Evolutionary conservation across 139 green algal species (phyloP).

Genomic region (Asterochloris sp.): DNA sequence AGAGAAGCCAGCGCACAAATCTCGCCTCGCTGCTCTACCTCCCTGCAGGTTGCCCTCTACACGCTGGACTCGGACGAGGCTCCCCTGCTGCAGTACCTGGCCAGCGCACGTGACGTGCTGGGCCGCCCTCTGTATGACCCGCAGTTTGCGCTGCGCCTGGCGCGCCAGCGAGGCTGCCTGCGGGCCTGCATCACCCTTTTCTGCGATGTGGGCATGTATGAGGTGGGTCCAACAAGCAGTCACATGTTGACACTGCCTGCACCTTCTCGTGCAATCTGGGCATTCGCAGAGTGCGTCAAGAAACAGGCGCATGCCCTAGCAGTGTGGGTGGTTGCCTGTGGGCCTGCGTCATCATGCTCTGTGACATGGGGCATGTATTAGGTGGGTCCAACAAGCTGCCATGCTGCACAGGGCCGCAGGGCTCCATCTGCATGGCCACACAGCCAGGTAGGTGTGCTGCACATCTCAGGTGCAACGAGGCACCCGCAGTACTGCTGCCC

Average conservation of each 20-base stretch:
- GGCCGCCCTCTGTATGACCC: slow-evolving; percentile 77
- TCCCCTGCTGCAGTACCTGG: slow-evolving; percentile 69
- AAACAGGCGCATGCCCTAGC: neutral
- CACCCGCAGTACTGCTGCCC: neutral
- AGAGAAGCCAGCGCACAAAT: too few species aligned
- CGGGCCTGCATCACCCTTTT: slow-evolving; percentile 78
- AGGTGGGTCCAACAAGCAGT: slow-evolving; percentile 10
- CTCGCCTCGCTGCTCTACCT: too few species aligned
- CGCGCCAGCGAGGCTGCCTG: slow-evolving; percentile 38
- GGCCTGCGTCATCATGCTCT: neutral
- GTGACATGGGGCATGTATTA: neutral
- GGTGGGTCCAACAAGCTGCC: neutral
- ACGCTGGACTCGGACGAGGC: slow-evolving; percentile 42
- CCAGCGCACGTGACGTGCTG: slow-evolving; percentile 25
- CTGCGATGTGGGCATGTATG: slow-evolving; percentile 64
- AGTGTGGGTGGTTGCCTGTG: neutral
- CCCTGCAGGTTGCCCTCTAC: slow-evolving; percentile 69
- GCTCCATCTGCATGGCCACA: neutral
- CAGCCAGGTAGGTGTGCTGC: neutral
- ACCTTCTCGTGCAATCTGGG: neutral
- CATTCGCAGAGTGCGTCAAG: neutral
- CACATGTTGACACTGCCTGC: too few species aligned
- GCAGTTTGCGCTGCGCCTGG: slow-evolving; percentile 79
- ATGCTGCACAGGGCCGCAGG: neutral
- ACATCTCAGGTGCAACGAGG: neutral